A percentile compares a stretch with the other conserved stretches of the same genome.
phyloP scores from a whole-genome alignment of 1,284 basidiomycete genomes.

The Irpex sp. region DNA sequence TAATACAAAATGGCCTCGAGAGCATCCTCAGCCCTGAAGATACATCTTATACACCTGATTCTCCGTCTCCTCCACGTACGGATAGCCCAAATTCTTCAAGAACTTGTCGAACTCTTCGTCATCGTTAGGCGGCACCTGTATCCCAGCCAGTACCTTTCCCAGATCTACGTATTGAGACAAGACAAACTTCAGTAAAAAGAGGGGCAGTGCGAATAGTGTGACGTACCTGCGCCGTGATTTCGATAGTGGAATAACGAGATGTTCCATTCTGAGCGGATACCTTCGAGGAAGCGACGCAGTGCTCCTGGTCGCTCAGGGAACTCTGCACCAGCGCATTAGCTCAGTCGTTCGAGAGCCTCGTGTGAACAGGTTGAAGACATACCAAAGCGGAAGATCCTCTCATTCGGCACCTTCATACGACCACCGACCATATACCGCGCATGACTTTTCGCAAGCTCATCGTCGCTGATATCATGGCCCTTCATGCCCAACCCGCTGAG shows the following conservation, averaged over 20 bases:
- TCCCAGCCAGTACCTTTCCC: constrained; percentile 88
- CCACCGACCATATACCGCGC: constrained; percentile 95
- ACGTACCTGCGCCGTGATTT: constrained; percentile 90
- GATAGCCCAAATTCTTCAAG: constrained; percentile 78
- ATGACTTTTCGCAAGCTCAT: constrained; percentile 96
- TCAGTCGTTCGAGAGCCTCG: neutral
- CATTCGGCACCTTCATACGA: constrained; percentile 70
- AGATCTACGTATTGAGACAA: constrained; percentile 72
- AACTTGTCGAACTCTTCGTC: constrained; percentile 69
- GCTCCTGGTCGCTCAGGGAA: constrained; percentile 97
- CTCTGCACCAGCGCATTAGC: constrained; percentile 43
- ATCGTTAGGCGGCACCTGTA: constrained; percentile 82
- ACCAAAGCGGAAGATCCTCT: constrained; percentile 94
- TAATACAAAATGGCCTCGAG: neutral
- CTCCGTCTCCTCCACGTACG: constrained; percentile 90
- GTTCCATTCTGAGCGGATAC: constrained; percentile 87
- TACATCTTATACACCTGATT: constrained; percentile 86
- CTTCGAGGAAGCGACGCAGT: constrained; percentile 83
- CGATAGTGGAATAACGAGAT: constrained; percentile 97
- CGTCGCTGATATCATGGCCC: constrained; percentile 87
- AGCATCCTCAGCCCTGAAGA: constrained; percentile 34
- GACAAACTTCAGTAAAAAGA: neutral
- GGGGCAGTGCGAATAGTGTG: neutral
- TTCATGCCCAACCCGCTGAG: constrained; percentile 74
- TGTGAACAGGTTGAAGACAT: constrained; percentile 26